These are phyloP conservation scores for Fennellomyces sp. DNA, from an alignment of 371 early-diverging fungal species.

Conservation along the genomic window DNA sequence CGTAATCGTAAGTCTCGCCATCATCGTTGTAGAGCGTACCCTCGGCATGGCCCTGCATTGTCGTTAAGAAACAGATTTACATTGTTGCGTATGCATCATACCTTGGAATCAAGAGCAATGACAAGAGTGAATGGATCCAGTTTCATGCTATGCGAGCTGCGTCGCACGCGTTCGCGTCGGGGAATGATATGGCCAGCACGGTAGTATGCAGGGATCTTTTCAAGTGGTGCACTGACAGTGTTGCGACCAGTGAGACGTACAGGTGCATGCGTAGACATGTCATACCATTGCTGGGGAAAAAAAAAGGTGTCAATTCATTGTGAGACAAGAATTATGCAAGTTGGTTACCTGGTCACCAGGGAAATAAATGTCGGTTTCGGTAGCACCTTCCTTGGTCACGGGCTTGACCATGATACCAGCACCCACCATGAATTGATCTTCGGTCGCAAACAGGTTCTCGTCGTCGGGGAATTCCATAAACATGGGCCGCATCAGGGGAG, in stretches of 20 bases:
- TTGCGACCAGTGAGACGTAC: conserved; percentile 49
- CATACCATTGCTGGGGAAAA: conserved; percentile 88
- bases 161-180: conserved; percentile 84
- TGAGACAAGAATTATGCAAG: too few species aligned
- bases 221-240: conserved; percentile 69
- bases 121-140: conserved; percentile 92
- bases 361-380: conserved; percentile 68
- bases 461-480: conserved; percentile 82
- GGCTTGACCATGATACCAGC: conserved; percentile 77
- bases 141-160: conserved; percentile 79
- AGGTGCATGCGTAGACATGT: conserved; percentile 58
- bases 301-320: too few species aligned
- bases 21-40: conserved; percentile 91
- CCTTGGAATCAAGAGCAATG: conserved; percentile 71
- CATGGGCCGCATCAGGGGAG: conserved; percentile 86
- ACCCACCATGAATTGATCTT: conserved; percentile 88
- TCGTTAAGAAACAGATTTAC: too few species aligned
- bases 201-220: conserved; percentile 81
- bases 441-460: conserved; percentile 68
- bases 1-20: conserved; percentile 80
- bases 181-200: conserved; percentile 90
- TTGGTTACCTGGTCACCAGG: conserved; percentile 55
- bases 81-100: conserved; percentile 7
- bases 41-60: conserved; percentile 63
- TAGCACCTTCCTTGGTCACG: conserved; percentile 59